These are phyloP conservation scores for Coemansia umbellata DNA, from an alignment of 192 early-diverging fungal species.

Conservation along the genomic window DNA sequence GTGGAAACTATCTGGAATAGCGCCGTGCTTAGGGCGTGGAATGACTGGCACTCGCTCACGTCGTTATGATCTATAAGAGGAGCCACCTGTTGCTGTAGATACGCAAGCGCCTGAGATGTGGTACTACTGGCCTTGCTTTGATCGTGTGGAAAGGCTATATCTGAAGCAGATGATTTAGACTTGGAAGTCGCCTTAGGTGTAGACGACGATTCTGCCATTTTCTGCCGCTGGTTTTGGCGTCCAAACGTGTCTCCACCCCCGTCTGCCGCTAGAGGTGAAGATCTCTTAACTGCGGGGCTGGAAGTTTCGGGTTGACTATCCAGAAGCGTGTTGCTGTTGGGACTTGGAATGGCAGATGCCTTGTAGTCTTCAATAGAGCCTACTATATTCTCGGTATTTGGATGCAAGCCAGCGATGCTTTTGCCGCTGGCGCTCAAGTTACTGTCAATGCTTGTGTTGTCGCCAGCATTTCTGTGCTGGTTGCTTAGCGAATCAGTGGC, in stretches of 20 bases:
- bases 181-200: not conserved
- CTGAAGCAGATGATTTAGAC: not conserved
- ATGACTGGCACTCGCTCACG: constrained; percentile 26
- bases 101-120: constrained; percentile 64
- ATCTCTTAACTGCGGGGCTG: constrained; percentile 4
- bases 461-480: too few relatives aligned
- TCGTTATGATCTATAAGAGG: constrained; percentile 66
- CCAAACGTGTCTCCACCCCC: not conserved
- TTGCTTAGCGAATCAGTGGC: not conserved
- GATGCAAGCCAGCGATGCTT: not conserved
- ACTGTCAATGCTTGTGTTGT: not conserved
- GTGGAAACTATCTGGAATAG: constrained; percentile 28
- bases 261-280: constrained; percentile 6
- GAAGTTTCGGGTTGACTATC: not conserved
- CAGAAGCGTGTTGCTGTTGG: constrained; percentile 9
- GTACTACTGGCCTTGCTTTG: not conserved
- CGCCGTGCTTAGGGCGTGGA: constrained; percentile 47
- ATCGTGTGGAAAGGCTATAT: not conserved
- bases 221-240: constrained; percentile 16
- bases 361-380: constrained; percentile 11
- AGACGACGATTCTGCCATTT: not conserved
- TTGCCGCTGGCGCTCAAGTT: not conserved
- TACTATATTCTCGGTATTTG: too few relatives aligned
- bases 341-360: constrained; percentile 46
- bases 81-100: constrained; percentile 68